These are phyloP conservation scores for Crithidia thermophila DNA, from an alignment of 208 protist species.

Conservation along the genomic window DNA sequence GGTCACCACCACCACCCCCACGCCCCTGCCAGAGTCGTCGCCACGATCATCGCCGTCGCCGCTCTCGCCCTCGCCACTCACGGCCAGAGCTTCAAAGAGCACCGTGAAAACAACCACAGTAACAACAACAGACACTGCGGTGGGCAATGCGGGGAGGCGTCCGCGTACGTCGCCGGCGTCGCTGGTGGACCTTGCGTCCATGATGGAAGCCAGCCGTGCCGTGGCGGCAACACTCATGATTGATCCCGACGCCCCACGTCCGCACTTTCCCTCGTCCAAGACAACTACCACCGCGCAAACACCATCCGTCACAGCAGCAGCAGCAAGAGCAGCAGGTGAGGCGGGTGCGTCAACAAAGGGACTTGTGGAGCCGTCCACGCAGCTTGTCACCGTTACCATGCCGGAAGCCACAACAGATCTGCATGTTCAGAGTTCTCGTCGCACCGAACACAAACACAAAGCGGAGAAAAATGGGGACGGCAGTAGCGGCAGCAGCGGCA, in stretches of 20 bases:
- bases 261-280: background rate
- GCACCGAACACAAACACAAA: too few species aligned
- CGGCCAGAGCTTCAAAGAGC: background rate
- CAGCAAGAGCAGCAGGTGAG: background rate
- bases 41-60: background rate
- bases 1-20: too few species aligned
- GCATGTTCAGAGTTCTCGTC: too few species aligned
- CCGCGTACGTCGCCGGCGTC: slow-evolving; percentile 8
- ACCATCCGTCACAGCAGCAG: background rate
- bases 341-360: too few species aligned
- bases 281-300: background rate
- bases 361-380: too few species aligned
- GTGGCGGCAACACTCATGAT: slow-evolving; percentile 28
- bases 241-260: slow-evolving; percentile 30
- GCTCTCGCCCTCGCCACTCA: too few species aligned
- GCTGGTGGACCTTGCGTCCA: slow-evolving; percentile 3
- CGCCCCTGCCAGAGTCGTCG: background rate
- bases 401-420: too few species aligned
- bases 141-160: background rate
- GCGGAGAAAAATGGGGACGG: too few species aligned
- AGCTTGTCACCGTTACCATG: too few species aligned
- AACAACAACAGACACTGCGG: background rate
- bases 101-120: background rate
- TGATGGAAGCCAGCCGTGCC: background rate
- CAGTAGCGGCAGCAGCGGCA: too few species aligned